Percentiles rank a stretch among this genome's conserved stretches.
phyloP scores from a whole-genome alignment of 768 basidiomycete genomes.

The Boletus pseudopeckii region DNA sequence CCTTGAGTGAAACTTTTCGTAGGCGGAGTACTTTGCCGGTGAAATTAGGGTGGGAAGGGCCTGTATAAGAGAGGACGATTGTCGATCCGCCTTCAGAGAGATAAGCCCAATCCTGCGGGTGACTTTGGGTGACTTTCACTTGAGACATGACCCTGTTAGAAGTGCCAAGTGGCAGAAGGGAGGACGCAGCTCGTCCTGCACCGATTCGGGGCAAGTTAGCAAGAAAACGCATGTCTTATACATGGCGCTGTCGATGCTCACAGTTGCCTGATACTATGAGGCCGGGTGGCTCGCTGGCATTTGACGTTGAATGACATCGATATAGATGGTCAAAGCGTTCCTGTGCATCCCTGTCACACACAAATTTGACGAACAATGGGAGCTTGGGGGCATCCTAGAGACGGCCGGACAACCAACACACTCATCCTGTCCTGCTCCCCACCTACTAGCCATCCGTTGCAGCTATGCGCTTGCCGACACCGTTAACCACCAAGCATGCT shows the following conservation, averaged over 20 bases:
- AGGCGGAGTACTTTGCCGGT: constrained; percentile 72
- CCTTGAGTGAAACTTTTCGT: constrained; percentile 48
- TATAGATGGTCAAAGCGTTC: constrained; percentile 6
- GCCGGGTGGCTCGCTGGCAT: background rate
- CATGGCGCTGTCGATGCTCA: background rate
- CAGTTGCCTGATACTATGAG: too few relatives aligned
- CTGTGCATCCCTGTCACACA: background rate
- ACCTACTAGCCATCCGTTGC: background rate
- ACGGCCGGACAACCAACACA: background rate
- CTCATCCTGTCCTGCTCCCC: background rate
- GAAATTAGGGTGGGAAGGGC: constrained; percentile 49
- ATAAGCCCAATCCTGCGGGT: constrained; percentile 71
- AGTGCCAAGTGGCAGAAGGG: background rate
- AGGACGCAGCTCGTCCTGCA: background rate
- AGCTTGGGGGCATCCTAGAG: background rate
- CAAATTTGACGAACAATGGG: constrained; percentile 23
- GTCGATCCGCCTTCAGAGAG: constrained; percentile 92
- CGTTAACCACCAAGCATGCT: constrained; percentile 4
- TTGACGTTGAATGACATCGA: too few relatives aligned
- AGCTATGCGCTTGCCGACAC: constrained; percentile 18
- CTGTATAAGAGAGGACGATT: constrained; percentile 80
- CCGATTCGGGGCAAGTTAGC: background rate
- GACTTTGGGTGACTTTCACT: constrained; percentile 24
- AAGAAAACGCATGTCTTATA: background rate
- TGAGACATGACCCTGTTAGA: constrained; percentile 10